A percentile compares a stretch with the other conserved stretches of the same genome.
These are phyloP conservation scores for Mediolabrus comicus DNA, from an alignment of 108 stramenopile species.

Conservation along the genomic window DNA sequence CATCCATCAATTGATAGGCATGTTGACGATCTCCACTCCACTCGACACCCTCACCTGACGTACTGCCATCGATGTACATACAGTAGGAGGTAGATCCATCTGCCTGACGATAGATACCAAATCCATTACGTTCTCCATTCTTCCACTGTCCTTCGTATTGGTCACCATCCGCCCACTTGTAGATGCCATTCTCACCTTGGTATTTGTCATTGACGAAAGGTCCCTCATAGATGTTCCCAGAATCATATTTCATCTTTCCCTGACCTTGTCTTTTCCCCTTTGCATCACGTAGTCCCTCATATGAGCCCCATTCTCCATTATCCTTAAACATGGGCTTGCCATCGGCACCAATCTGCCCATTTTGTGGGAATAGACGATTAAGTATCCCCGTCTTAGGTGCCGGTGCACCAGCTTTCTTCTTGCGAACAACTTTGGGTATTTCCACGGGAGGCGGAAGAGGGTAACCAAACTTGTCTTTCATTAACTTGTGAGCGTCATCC, in stretches of 20 bases:
- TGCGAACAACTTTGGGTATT: not conserved
- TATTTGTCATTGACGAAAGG: constrained; percentile 27
- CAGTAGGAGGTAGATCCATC: constrained; percentile 19
- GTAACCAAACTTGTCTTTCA: constrained; percentile 11
- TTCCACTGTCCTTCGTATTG: constrained; percentile 25
- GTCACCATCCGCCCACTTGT: constrained; percentile 25
- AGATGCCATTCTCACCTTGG: constrained; percentile 18
- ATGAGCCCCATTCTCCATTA: constrained; percentile 34
- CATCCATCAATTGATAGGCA: constrained; percentile 10
- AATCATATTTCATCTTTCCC: constrained; percentile 28
- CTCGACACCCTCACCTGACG: constrained; percentile 12
- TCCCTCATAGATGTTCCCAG: constrained; percentile 14
- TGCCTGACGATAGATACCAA: constrained; percentile 3
- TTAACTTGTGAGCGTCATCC: constrained; percentile 26
- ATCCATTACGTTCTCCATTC: constrained; percentile 25
- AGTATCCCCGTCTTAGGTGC: constrained; percentile 4
- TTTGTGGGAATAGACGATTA: constrained; percentile 16
- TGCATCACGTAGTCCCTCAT: constrained; percentile 12
- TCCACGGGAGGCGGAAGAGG: constrained; percentile 8
- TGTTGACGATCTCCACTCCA: constrained; percentile 26
- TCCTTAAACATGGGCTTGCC: constrained; percentile 33
- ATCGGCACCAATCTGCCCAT: constrained; percentile 2
- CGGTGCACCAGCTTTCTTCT: not conserved
- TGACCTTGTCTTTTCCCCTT: constrained; percentile 5
- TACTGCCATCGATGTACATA: constrained; percentile 7